Evolutionary conservation across 306 rosid genomes (phyloP), one percentile per base, ranked within the genome.

Genomic region (Cucurbita argyrosperma): DNA sequence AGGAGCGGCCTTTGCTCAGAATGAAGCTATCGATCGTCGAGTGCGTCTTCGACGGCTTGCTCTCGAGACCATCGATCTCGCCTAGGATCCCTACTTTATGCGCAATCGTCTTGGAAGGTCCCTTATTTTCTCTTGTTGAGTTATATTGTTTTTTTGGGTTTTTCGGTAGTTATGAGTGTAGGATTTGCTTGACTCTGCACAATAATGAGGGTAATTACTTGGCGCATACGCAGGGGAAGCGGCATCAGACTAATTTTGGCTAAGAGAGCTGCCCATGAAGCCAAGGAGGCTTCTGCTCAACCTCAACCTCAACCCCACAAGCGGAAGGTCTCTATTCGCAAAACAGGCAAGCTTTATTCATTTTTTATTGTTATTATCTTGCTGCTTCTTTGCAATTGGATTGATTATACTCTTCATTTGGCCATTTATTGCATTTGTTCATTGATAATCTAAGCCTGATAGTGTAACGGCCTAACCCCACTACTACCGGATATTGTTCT

Each of bases 241-340:
- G 97, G 23, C 99, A 94, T 71, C 97, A 94, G 75, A 94, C 96
- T 42, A 94, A 94, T 0, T 80, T 82, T 94, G 79, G 99, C 97
- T 0, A 94, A 94, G 74, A 82, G 99, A 66, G 97, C 96, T 0
- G 96, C 99, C 35, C 97, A 97, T 12, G 99, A 94, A 72, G 97
- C 99, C 16, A 89, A 94, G 83, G 99, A 94, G 1, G 91, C 98
- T 23, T 96, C 98, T 4, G 87, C 97, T 30, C 98, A 94, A 75
- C 97, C 98, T 30, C 98, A 94, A 75, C 97, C 98, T 50, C 98
- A 94, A 79, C 98, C 98, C 5, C 97, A 94, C 79, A 94, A 94
- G 80, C 90, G 97, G 80, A 90, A 94, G 73, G 91, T 91, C 60
- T 75, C 85, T 5, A 76, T 91, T 66, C 89, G 94, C 50, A 94